Conservation (phyloP, 1,139 yeast genomes). For the Debaryomyces robertsiae region DNA sequence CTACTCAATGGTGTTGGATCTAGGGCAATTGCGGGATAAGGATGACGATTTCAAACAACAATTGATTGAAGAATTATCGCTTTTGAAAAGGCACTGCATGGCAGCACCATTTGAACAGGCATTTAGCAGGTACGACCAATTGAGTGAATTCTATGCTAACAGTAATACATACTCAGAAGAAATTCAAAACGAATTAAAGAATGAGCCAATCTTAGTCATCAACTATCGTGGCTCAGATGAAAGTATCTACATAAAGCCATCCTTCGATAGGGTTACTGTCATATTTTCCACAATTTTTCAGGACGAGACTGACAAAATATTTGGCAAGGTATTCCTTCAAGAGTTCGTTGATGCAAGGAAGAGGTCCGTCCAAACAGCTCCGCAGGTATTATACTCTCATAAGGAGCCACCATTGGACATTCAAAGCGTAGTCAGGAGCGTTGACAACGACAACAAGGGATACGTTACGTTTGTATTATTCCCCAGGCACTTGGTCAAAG, state of each 20-base stretch:
- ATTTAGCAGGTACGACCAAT: constrained; percentile 71
- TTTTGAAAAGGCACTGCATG: constrained; percentile 81
- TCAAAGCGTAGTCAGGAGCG: constrained; percentile 34
- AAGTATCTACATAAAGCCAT: constrained; percentile 85
- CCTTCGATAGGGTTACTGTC: constrained; percentile 95
- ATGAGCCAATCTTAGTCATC: constrained; percentile 67
- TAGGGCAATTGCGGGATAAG: constrained; percentile 43
- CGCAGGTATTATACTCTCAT: constrained; percentile 92
- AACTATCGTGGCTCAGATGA: constrained; percentile 89
- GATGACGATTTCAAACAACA: constrained; percentile 48
- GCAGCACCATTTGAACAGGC: constrained; percentile 94
- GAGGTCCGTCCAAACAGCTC: constrained; percentile 95
- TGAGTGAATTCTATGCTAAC: constrained; percentile 57
- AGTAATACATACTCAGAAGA: constrained; percentile 53
- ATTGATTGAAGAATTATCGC: constrained; percentile 65
- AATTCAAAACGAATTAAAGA: constrained; percentile 48
- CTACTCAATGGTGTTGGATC: constrained; percentile 72
- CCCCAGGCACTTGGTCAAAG: constrained; percentile 72
- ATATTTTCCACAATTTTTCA: constrained; percentile 91
- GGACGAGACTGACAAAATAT: constrained; percentile 95
- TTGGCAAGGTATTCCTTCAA: constrained; percentile 93
- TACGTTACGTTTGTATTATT: constrained; percentile 75
- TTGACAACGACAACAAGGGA: constrained; percentile 60
- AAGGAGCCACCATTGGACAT: constrained; percentile 94
- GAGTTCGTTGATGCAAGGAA: constrained; percentile 96